Conservation (phyloP, 306 rosid species). For the Coriaria nepalensis region DNA sequence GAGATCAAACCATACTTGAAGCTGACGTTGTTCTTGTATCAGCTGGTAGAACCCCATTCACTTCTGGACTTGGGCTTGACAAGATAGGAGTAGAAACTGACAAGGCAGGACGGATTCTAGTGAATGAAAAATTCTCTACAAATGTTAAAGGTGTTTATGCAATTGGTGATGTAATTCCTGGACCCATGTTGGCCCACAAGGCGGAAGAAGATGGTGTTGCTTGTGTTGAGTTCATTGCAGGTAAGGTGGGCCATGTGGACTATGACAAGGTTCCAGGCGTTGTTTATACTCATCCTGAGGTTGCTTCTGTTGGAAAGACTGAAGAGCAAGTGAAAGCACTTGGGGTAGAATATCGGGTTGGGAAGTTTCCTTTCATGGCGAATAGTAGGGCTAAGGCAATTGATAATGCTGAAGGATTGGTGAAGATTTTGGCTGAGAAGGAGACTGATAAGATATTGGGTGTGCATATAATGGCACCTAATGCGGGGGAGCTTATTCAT, state of each 20-base stretch:
- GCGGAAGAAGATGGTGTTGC: conserved; percentile 99
- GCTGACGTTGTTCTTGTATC: conserved; percentile 97
- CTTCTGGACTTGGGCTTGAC: conserved; percentile 71
- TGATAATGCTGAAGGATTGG: conserved; percentile 88
- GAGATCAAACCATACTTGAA: conserved; percentile 58
- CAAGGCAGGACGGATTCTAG: conserved; percentile 65
- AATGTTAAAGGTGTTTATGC: conserved; percentile 77
- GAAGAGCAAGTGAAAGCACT: conserved; percentile 89
- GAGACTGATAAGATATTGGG: conserved; percentile 95
- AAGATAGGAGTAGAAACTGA: conserved; percentile 84
- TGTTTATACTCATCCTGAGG: conserved; percentile 91
- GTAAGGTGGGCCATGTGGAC: conserved; percentile 92
- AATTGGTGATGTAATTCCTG: conserved; percentile 95
- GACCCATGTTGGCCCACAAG: conserved; percentile 98
- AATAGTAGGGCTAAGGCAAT: conserved; percentile 99
- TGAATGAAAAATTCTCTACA: conserved; percentile 61
- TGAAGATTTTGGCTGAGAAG: conserved; percentile 82
- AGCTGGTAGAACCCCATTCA: conserved; percentile 90
- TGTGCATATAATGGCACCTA: conserved; percentile 92
- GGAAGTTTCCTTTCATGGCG: conserved; percentile 93
- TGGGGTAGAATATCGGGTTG: conserved; percentile 68
- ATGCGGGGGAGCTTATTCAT: conserved; percentile 96
- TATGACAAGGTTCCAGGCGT: conserved; percentile 98
- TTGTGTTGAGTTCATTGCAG: conserved; percentile 95
- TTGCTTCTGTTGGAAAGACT: conserved; percentile 85